phyloP scores from a whole-genome alignment of 1,284 basidiomycete genomes.

The Peniophora sp. region DNA sequence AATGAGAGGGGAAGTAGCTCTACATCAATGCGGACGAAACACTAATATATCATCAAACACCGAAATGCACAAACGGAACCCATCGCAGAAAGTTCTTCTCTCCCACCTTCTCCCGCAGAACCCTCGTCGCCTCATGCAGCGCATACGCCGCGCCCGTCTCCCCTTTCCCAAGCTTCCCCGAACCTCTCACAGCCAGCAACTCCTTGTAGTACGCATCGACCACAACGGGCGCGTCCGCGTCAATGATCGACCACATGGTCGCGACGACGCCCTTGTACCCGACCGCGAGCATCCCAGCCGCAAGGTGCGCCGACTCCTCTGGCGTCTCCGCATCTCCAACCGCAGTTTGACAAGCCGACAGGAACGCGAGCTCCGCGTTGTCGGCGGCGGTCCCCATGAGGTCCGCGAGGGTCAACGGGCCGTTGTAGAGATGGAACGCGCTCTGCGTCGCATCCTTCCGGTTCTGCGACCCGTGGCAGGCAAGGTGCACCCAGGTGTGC shows the following conservation, averaged over 20 bases:
- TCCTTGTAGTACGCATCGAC: constrained; percentile 8
- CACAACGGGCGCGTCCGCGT: constrained; percentile 8
- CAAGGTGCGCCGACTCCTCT: constrained; percentile 17
- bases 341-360: constrained; percentile 20
- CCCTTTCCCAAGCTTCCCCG: not conserved
- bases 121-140: not conserved
- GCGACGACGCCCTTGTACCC: constrained; percentile 15
- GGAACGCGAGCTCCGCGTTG: constrained; percentile 10
- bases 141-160: not conserved
- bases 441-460: not conserved
- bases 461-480: constrained; percentile 1
- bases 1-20: too few relatives aligned
- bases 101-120: not conserved
- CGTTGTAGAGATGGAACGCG: not conserved
- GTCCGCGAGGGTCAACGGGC: not conserved
- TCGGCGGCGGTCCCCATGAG: not conserved
- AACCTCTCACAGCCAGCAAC: not conserved
- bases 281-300: constrained; percentile 16
- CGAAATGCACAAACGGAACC: not conserved
- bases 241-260: constrained; percentile 18
- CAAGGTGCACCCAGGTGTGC: not conserved
- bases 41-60: too few relatives aligned
- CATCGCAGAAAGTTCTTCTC: not conserved
- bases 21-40: too few relatives aligned
- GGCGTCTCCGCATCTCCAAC: constrained; percentile 11